These are phyloP conservation scores for Populus simonii DNA, from an alignment of 345 rosid species.

Conservation along the genomic window DNA sequence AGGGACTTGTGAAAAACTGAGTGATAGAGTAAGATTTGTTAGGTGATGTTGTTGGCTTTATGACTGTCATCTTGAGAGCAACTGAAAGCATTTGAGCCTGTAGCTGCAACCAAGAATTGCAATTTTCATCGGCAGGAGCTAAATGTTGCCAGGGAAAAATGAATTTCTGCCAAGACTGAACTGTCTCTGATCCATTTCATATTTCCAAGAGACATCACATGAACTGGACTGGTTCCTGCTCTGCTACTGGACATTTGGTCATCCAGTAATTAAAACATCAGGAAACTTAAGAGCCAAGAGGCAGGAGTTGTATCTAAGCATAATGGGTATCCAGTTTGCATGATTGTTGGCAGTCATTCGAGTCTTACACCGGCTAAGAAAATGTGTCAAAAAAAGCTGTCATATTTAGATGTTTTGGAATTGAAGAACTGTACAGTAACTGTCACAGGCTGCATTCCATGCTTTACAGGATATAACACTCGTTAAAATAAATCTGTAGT, in stretches of 20 bases:
- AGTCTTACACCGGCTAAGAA: not conserved
- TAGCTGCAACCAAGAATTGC: not conserved
- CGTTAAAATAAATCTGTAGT: not conserved
- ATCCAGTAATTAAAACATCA: not conserved
- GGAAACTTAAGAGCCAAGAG: not conserved
- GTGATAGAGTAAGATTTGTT: not conserved
- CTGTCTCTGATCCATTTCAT: not conserved
- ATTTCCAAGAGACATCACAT: not conserved
- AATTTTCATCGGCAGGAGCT: not conserved
- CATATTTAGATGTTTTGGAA: not conserved
- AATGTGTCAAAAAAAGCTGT: not conserved
- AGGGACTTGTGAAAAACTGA: not conserved
- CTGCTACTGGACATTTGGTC: not conserved
- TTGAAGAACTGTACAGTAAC: conserved; percentile 12
- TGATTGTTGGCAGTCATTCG: not conserved
- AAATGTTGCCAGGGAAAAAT: not conserved
- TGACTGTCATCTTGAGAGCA: not conserved
- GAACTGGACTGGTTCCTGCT: not conserved
- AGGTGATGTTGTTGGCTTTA: not conserved
- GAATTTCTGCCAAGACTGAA: not conserved
- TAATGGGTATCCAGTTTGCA: not conserved
- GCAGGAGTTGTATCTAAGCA: not conserved
- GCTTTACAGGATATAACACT: not conserved
- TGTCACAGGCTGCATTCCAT: not conserved
- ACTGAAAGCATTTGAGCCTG: not conserved